Percentiles rank a stretch among this genome's conserved stretches.
These are phyloP conservation scores for Debaryomyces sp. DNA, from an alignment of 1,139 yeast genomes.

Conservation along the genomic window DNA sequence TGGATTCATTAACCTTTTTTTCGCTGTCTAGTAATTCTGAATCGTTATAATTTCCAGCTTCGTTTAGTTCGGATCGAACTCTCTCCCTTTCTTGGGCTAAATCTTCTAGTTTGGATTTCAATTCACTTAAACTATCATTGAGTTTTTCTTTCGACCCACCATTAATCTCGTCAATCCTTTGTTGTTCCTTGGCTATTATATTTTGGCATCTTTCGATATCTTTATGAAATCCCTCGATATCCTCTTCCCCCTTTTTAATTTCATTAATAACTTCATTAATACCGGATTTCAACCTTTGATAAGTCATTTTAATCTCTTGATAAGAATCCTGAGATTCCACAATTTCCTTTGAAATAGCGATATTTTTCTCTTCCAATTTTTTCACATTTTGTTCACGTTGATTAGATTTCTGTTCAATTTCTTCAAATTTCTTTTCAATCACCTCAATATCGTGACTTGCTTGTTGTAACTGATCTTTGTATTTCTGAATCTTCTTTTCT, in stretches of 20 bases:
- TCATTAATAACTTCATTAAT: conserved; percentile 12
- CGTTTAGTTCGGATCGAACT: conserved; percentile 7
- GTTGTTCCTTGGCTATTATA: conserved; percentile 19
- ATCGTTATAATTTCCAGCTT: conserved; percentile 7
- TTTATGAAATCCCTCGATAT: conserved; percentile 17
- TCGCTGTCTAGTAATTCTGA: conserved; percentile 13
- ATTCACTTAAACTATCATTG: conserved; percentile 16
- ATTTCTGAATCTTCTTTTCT: conserved; percentile 31
- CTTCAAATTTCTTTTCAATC: conserved; percentile 13
- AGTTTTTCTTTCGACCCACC: conserved; percentile 43
- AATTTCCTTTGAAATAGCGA: conserved; percentile 17
- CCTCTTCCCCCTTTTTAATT: conserved; percentile 15
- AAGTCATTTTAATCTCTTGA: conserved; percentile 5
- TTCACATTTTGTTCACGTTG: conserved; percentile 21
- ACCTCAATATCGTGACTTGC: conserved; percentile 23
- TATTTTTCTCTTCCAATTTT: conserved; percentile 21
- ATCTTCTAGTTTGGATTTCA: conserved; percentile 16
- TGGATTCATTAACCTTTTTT: conserved; percentile 6
- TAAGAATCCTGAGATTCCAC: conserved; percentile 8
- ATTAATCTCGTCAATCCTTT: conserved; percentile 37
- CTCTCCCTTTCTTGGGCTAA: conserved; percentile 15
- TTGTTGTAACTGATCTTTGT: conserved; percentile 18
- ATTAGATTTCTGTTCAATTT: conserved; percentile 11
- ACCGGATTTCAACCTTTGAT: conserved; percentile 11
- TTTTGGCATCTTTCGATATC: conserved; percentile 27